A percentile compares a stretch with the other conserved stretches of the same genome.
Evolutionary conservation across 176 grass and related monocot species (phyloP).

Genomic region (Bromus sterilis): DNA sequence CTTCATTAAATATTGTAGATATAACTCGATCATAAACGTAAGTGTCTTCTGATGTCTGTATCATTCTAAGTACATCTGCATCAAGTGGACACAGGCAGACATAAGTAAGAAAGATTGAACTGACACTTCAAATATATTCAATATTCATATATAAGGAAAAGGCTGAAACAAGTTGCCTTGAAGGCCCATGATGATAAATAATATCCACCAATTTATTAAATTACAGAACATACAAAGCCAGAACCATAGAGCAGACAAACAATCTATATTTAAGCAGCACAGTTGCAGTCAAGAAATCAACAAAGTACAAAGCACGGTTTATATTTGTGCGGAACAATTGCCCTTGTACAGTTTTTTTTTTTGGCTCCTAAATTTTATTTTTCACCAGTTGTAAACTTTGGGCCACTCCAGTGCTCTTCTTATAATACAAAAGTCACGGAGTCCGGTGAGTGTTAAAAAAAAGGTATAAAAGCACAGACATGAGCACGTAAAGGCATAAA

Average conservation of each 20-base stretch:
- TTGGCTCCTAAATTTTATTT: no score
- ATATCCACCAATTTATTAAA: neutral
- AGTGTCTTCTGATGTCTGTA: slow-evolving; percentile 83
- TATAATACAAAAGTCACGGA: neutral
- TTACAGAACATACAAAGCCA: neutral
- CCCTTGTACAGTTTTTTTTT: no score
- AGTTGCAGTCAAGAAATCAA: slow-evolving; percentile 8
- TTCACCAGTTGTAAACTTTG: no score
- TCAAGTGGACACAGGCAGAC: slow-evolving; percentile 25
- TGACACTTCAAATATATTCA: slow-evolving; percentile 7
- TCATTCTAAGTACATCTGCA: slow-evolving; percentile 92
- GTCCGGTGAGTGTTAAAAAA: neutral
- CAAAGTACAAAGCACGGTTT: neutral
- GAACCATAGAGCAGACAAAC: neutral
- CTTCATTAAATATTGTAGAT: slow-evolving; percentile 87
- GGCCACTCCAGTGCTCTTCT: neutral
- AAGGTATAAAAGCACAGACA: neutral
- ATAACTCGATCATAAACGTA: slow-evolving; percentile 91
- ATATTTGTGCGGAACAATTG: neutral
- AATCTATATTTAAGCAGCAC: neutral
- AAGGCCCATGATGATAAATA: neutral
- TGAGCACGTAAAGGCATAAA: neutral
- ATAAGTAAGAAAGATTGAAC: slow-evolving; percentile 7
- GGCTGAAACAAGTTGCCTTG: neutral
- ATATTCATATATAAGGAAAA: neutral